phyloP scores from a whole-genome alignment of 495 filamentous ascomycete genomes.

The Penicillium paxilli region DNA sequence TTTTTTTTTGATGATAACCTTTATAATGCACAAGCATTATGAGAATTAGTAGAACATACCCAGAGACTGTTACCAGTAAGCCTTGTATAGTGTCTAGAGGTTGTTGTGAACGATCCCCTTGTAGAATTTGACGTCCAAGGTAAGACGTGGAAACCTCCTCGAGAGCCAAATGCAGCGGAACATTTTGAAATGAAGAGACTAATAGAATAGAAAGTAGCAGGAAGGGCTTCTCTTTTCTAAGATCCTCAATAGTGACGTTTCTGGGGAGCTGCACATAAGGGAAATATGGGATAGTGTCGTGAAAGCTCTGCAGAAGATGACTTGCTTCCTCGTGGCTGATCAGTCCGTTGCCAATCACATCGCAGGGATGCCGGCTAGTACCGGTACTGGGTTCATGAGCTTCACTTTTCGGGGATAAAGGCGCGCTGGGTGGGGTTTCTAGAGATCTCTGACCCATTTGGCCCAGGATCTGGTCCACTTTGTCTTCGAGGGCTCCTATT shows the following conservation, averaged over 20 bases:
- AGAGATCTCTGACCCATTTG: slow-evolving; percentile 5
- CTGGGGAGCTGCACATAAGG: slow-evolving; percentile 14
- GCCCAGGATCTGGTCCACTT: slow-evolving; percentile 18
- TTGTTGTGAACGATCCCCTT: slow-evolving; percentile 5
- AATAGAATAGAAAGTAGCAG: slow-evolving; percentile 18
- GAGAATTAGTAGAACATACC: slow-evolving; percentile 9
- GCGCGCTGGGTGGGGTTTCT: background rate
- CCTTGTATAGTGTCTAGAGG: slow-evolving; percentile 12
- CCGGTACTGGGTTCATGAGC: background rate
- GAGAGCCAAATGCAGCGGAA: slow-evolving; percentile 6
- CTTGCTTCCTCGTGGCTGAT: slow-evolving; percentile 12
- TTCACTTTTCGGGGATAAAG: slow-evolving; percentile 3
- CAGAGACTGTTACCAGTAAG: slow-evolving; percentile 10
- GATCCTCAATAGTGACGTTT: slow-evolving; percentile 8
- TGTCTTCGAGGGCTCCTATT: slow-evolving; percentile 17
- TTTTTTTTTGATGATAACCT: background rate
- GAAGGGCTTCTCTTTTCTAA: slow-evolving; percentile 19
- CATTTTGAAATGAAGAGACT: slow-evolving; percentile 10
- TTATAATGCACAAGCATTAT: background rate
- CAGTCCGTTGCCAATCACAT: slow-evolving; percentile 18
- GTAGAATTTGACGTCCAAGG: slow-evolving; percentile 3
- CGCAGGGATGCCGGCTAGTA: slow-evolving; percentile 4
- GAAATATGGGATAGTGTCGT: slow-evolving; percentile 9
- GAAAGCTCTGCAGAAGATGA: slow-evolving; percentile 8
- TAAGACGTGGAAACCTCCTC: slow-evolving; percentile 15